Conservation (phyloP, 768 basidiomycete species). For the Rhodotorula taiwanensis region DNA sequence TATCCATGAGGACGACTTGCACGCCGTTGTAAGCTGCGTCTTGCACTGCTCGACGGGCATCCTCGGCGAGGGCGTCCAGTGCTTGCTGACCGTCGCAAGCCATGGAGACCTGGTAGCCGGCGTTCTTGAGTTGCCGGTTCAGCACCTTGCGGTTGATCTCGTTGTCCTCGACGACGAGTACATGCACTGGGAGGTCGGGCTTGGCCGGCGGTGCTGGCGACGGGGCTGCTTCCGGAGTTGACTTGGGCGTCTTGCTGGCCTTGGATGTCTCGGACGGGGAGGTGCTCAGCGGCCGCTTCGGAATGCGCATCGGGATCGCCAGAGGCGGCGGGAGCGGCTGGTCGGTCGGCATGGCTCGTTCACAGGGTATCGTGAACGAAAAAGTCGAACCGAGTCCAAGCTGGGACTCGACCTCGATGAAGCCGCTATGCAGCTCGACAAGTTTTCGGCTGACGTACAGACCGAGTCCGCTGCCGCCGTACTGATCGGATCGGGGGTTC, state of each 20-base stretch:
- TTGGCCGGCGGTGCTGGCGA: too few species aligned
- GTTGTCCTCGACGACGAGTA: constrained; percentile 29
- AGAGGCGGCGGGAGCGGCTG: neutral
- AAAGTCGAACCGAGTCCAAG: constrained; percentile 21
- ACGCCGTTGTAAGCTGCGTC: neutral
- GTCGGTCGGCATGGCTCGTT: neutral
- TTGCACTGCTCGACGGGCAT: neutral
- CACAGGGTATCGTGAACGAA: constrained; percentile 30
- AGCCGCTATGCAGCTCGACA: constrained; percentile 32
- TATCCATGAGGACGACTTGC: constrained; percentile 15
- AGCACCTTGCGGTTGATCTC: constrained; percentile 35
- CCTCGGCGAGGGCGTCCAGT: constrained; percentile 22
- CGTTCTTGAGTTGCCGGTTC: constrained; percentile 29
- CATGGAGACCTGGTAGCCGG: constrained; percentile 22
- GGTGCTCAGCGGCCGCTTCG: neutral
- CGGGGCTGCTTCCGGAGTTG: neutral
- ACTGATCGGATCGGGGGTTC: constrained; percentile 23
- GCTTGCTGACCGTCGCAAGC: constrained; percentile 29
- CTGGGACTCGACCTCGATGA: constrained; percentile 17
- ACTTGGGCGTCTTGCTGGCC: neutral
- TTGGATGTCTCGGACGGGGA: neutral
- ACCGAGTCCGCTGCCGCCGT: constrained; percentile 28
- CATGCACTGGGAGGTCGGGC: neutral
- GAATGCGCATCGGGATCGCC: too few species aligned
- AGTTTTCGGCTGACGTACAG: constrained; percentile 35